phyloP scores from a whole-genome alignment of 768 basidiomycete species.

The Crucibulum laeve region DNA sequence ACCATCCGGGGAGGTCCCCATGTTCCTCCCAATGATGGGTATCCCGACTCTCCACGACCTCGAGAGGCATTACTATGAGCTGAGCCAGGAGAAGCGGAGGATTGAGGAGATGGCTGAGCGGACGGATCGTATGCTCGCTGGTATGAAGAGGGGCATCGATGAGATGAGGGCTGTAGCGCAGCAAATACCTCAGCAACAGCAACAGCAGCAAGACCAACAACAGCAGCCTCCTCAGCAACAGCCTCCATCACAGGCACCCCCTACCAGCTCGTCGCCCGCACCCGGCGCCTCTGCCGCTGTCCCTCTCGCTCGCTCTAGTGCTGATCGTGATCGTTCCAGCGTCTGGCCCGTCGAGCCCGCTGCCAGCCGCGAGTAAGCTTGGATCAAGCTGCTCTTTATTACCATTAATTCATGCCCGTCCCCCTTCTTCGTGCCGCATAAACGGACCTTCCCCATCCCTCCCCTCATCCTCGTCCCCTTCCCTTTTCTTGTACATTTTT shows the following conservation, averaged over 20 bases:
- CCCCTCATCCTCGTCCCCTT: too few species aligned
- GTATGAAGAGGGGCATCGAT: conserved; percentile 70
- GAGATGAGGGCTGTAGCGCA: conserved; percentile 51
- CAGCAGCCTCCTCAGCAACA: conserved; percentile 3
- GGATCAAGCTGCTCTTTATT: too few species aligned
- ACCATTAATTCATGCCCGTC: too few species aligned
- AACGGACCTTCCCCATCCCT: too few species aligned
- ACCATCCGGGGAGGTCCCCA: background rate
- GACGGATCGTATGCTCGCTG: conserved; percentile 70
- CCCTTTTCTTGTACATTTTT: too few species aligned
- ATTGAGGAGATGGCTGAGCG: conserved; percentile 72
- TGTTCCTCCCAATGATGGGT: conserved; percentile 21
- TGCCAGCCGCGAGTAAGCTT: background rate
- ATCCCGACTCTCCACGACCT: conserved; percentile 54
- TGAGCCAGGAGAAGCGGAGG: conserved; percentile 57
- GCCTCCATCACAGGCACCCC: conserved; percentile 2
- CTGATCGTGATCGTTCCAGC: background rate
- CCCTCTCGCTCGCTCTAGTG: too few species aligned
- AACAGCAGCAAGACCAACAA: conserved; percentile 8
- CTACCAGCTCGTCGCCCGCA: too few species aligned
- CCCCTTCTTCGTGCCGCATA: too few species aligned
- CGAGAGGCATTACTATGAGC: conserved; percentile 65
- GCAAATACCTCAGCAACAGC: conserved; percentile 11
- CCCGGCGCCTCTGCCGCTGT: too few species aligned
- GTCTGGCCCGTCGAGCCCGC: background rate